Evolutionary conservation across 176 grass and related monocot genomes (phyloP), one percentile per base, ranked within the genome.

Genomic region (Juncus effusus): DNA sequence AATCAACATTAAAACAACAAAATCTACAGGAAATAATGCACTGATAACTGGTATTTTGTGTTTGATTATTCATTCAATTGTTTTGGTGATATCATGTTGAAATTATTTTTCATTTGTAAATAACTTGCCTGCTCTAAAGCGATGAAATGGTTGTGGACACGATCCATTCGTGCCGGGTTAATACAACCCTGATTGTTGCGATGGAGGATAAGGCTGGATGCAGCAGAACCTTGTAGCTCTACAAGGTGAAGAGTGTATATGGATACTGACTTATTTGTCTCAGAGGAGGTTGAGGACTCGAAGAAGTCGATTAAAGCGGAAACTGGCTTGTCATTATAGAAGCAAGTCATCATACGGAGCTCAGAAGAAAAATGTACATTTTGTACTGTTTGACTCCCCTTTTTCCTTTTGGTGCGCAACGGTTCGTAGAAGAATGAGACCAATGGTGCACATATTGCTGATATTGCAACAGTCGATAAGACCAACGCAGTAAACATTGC

Each of bases 181-280:
- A 77, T 65, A 7, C 10, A 16, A 1, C 64, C 80, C 60, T 83
- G 72, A 4, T 54, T 40, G 51, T 61, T 73, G 50, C 45, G 60
- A 62, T 83, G 80, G 3, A 58, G 11, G 7, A 72, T 61, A 54
- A 82, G 65, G 57, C 40, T 82, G 58, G 80, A 73, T 55, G 1
- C 55, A 3, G 60, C 64, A 45, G 65, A 60, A 5, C 50, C 80
- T 16, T 45, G 51, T 16, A 77, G 67, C 65, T 77, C 80, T 56
- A 64, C 66, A 54, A 83, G 52, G 42, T 77, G 74, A 14, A 83
- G 59, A 16, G 74, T 41, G 56, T 83, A 72, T 16, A 72, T n/a
- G 47, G 65, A 82, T 12, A 60, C 42, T 16, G 16, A 44, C 19
- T 36, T 38, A 9, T 19, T 13, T 16, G 39, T 16, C 9, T 44